Evolutionary conservation across 208 protist genomes (phyloP), one percentile per base, ranked within the genome.

Genomic region (Leishmania turanica): DNA sequence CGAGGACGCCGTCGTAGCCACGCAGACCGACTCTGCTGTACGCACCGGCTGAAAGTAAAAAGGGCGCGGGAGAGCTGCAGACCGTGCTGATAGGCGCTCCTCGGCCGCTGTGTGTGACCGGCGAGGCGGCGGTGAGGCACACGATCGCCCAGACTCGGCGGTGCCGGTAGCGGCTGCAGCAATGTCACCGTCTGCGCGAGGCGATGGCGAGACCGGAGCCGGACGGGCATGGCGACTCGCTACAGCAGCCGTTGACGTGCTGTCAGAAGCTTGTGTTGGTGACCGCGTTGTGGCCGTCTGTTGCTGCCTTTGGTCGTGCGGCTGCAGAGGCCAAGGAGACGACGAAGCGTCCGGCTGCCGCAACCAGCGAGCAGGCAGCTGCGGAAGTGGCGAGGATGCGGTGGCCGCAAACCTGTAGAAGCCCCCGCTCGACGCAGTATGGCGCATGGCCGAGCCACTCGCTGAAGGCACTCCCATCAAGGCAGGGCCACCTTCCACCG

Each of bases 1-100:
- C 1, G 85, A 62, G 4, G 87, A 89, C 15, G 72, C 72, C 40
- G 86, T 87, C 15, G 56, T 53, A 27, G 58, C 65, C 17, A 64
- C 37, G 77, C 86, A 90, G 47, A 86, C 77, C 31, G 84, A 80
- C 72, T 70, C 72, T 21, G 75, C 19, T 27, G 69, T 60, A 13
- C 77, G 76, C 45, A 81, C 34, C 47, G 80, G 75, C 17, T 79
- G 56, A 66, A 76, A 84, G 51, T 42, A 80, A 68, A 78, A 58
- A 17, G 42, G 37, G 0, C 78, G 80, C 47, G 21, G 8, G 17
- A 7, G 42, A 11, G 45, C 24, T 24, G 37, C 68, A 51, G 37
- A 72, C 24, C 21, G n/a, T 45, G 17, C 19, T 15, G 54, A 31
- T 31, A 27, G 19, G 54, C 11, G 19, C 53, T 27, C 73, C 53